Conservation (phyloP, 306 rosid genomes). For the Cotoneaster glaucophyllus region DNA sequence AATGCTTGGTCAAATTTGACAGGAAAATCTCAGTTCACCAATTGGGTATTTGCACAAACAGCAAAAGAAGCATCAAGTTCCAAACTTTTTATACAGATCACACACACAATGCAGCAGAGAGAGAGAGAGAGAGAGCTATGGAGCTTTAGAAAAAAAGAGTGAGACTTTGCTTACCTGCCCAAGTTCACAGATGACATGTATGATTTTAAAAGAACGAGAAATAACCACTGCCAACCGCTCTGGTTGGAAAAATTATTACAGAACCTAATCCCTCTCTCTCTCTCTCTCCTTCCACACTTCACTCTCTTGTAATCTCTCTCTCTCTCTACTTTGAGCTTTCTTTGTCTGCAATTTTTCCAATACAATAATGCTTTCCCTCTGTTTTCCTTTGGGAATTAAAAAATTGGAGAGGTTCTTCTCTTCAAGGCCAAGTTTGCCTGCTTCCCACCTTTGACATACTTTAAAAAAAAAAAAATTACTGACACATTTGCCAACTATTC, state of each 20-base stretch:
- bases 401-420: constrained; percentile 72
- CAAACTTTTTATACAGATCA: constrained; percentile 43
- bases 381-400: neutral
- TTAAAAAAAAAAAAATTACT: constrained; percentile 23
- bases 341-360: neutral
- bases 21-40: constrained; percentile 35
- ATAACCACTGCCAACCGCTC: constrained; percentile 94
- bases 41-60: constrained; percentile 39
- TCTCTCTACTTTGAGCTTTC: constrained; percentile 3
- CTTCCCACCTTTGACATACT: constrained; percentile 49
- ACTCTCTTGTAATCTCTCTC: constrained; percentile 18
- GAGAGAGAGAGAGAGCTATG: neutral
- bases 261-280: constrained; percentile 42
- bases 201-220: constrained; percentile 63
- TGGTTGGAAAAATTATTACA: constrained; percentile 65
- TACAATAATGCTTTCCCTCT: neutral
- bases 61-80: constrained; percentile 50
- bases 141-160: constrained; percentile 23
- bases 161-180: constrained; percentile 50
- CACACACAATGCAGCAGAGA: constrained; percentile 17
- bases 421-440: constrained; percentile 75
- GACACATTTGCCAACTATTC: constrained; percentile 94
- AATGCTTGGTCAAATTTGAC: constrained; percentile 38
- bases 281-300: constrained; percentile 22
- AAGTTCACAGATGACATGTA: constrained; percentile 55